phyloP scores from a whole-genome alignment of 2,329 filamentous ascomycete genomes.

The Phyllachora maydis region DNA sequence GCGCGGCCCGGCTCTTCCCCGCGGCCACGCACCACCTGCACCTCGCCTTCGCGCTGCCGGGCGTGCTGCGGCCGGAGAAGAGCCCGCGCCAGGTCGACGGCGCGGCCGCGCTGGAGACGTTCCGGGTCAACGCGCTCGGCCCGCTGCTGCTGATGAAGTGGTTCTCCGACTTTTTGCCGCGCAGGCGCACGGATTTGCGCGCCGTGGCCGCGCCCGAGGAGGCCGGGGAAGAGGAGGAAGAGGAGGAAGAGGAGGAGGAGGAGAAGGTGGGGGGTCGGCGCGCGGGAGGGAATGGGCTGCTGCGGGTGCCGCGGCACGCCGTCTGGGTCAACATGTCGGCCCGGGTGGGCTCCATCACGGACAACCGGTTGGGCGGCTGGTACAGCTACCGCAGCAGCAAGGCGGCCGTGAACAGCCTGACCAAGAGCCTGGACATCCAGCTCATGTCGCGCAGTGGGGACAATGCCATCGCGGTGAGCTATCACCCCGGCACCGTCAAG shows the following conservation, averaged over 20 bases:
- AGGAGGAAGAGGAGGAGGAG: neutral
- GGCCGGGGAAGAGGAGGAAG: constrained; percentile 1
- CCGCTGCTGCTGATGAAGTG: constrained; percentile 62
- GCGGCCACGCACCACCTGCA: constrained; percentile 34
- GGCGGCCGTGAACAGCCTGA: constrained; percentile 49
- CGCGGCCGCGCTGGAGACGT: constrained; percentile 40
- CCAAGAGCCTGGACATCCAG: constrained; percentile 51
- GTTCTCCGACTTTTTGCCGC: constrained; percentile 48
- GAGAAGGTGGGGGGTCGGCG: neutral
- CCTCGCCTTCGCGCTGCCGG: constrained; percentile 48
- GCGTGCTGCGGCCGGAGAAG: constrained; percentile 55
- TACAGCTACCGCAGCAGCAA: constrained; percentile 65
- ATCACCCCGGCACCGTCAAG: constrained; percentile 68
- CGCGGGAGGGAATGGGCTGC: too few species aligned
- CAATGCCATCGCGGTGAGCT: constrained; percentile 43
- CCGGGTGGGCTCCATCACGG: constrained; percentile 51
- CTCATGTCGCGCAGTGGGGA: constrained; percentile 33
- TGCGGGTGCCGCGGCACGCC: constrained; percentile 26
- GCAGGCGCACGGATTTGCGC: constrained; percentile 21
- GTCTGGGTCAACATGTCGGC: constrained; percentile 61
- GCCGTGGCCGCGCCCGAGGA: constrained; percentile 1
- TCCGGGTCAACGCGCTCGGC: constrained; percentile 52
- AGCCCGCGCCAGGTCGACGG: constrained; percentile 43
- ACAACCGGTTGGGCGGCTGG: constrained; percentile 61
- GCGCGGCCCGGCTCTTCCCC: constrained; percentile 31